phyloP scores from a whole-genome alignment of 2,329 filamentous ascomycete genomes.

The Fusarium sp. region DNA sequence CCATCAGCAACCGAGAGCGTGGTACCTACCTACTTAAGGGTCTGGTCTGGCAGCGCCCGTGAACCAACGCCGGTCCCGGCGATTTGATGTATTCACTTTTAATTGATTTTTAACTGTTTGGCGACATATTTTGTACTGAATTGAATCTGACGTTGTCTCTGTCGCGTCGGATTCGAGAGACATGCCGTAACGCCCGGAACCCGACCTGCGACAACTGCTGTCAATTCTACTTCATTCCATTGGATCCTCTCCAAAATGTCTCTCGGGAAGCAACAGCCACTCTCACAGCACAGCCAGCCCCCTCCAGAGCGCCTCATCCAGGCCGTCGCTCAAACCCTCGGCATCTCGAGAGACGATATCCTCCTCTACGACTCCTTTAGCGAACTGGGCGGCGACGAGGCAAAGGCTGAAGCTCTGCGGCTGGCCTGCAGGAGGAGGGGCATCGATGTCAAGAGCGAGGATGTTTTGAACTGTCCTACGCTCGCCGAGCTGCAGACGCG shows the following conservation, averaged over 20 bases:
- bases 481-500: constrained; percentile 59
- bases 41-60: neutral
- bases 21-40: neutral
- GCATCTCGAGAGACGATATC: constrained; percentile 47
- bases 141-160: neutral
- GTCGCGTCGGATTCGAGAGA: neutral
- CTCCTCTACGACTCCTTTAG: constrained; percentile 56
- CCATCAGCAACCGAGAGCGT: neutral
- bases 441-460: constrained; percentile 52
- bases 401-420: constrained; percentile 44
- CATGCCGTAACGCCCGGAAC: neutral
- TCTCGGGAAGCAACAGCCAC: neutral
- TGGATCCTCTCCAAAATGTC: neutral
- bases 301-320: constrained; percentile 48
- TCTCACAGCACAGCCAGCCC: constrained; percentile 21
- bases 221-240: neutral
- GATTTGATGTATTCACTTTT: neutral
- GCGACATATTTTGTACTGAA: neutral
- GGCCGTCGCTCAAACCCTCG: constrained; percentile 53
- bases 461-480: constrained; percentile 57
- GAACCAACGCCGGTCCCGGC: neutral
- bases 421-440: constrained; percentile 33
- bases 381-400: constrained; percentile 57
- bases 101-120: neutral
- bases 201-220: neutral